These are phyloP conservation scores for Vitis amurensis DNA, from an alignment of 164 flowering plant species.

Conservation along the genomic window DNA sequence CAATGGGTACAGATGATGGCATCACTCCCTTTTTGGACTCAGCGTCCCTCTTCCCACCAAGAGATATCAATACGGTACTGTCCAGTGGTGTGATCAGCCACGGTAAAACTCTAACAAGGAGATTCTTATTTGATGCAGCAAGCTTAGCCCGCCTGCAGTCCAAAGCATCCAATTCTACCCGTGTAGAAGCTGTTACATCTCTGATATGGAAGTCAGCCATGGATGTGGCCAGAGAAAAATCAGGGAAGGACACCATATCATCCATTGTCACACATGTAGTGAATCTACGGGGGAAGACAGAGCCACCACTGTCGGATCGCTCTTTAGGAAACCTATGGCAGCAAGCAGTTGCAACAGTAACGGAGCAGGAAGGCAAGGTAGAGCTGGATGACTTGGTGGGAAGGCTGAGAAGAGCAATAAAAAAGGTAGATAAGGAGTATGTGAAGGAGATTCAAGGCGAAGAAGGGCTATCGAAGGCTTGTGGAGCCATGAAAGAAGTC, in stretches of 20 bases:
- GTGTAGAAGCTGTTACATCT: constrained; percentile 31
- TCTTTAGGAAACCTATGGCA: constrained; percentile 31
- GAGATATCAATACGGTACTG: not conserved
- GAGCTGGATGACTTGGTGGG: constrained; percentile 11
- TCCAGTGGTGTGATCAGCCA: not conserved
- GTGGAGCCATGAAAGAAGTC: not conserved
- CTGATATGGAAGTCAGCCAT: constrained; percentile 31
- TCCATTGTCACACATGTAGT: constrained; percentile 24
- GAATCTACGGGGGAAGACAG: constrained; percentile 29
- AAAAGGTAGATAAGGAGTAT: constrained; percentile 10
- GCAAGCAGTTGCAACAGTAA: constrained; percentile 7
- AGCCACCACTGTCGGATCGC: constrained; percentile 25
- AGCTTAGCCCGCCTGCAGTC: too few relatives aligned
- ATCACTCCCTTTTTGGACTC: constrained; percentile 2
- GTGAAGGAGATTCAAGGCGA: not conserved
- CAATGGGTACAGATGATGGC: not conserved
- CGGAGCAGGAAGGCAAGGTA: not conserved
- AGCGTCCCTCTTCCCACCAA: constrained; percentile 11
- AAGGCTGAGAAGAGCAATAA: constrained; percentile 8
- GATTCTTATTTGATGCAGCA: constrained; percentile 28
- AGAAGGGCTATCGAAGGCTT: not conserved
- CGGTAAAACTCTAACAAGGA: constrained; percentile 19
- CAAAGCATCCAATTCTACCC: constrained; percentile 7
- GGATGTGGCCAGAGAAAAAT: not conserved
- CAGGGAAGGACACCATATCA: not conserved